These are phyloP conservation scores for Debaryomyces tyrocola DNA, from an alignment of 805 yeast genomes.

Conservation along the genomic window DNA sequence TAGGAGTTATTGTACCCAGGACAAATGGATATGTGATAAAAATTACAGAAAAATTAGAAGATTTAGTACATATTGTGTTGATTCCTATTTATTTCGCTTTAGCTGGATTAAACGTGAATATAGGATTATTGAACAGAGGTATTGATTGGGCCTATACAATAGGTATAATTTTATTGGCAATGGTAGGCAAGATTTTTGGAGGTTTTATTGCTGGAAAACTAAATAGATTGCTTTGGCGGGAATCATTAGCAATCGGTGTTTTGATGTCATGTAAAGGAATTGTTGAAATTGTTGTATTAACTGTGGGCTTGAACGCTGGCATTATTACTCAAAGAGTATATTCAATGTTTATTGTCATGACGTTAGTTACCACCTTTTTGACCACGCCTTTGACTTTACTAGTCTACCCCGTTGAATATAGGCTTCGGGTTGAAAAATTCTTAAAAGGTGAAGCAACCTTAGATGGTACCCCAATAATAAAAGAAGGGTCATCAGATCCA, in stretches of 20 bases:
- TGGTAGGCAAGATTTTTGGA: conserved; percentile 65
- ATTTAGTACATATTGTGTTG: conserved; percentile 66
- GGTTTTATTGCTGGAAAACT: conserved; percentile 65
- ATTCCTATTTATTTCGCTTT: conserved; percentile 79
- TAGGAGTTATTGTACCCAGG: conserved; percentile 74
- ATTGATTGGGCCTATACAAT: conserved; percentile 77
- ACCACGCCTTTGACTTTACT: conserved; percentile 72
- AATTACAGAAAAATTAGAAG: conserved; percentile 75
- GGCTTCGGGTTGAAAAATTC: conserved; percentile 47
- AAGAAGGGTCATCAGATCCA: conserved; percentile 2
- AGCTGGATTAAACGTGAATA: conserved; percentile 71
- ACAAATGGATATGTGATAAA: conserved; percentile 71
- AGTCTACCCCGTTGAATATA: conserved; percentile 61
- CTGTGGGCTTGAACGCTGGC: conserved; percentile 69
- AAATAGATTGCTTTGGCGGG: conserved; percentile 68
- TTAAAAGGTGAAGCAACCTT: conserved; percentile 23
- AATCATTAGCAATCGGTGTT: conserved; percentile 72
- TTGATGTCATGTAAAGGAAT: conserved; percentile 89
- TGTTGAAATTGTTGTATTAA: conserved; percentile 78
- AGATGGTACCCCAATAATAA: conserved; percentile 22
- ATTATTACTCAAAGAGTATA: conserved; percentile 65
- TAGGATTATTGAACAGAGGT: conserved; percentile 63
- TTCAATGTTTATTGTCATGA: conserved; percentile 84
- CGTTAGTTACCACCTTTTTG: conserved; percentile 71
- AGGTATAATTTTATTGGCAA: conserved; percentile 66